Evolutionary conservation across 495 filamentous ascomycete genomes (phyloP).

Genomic region (Xylaria nigripes): DNA sequence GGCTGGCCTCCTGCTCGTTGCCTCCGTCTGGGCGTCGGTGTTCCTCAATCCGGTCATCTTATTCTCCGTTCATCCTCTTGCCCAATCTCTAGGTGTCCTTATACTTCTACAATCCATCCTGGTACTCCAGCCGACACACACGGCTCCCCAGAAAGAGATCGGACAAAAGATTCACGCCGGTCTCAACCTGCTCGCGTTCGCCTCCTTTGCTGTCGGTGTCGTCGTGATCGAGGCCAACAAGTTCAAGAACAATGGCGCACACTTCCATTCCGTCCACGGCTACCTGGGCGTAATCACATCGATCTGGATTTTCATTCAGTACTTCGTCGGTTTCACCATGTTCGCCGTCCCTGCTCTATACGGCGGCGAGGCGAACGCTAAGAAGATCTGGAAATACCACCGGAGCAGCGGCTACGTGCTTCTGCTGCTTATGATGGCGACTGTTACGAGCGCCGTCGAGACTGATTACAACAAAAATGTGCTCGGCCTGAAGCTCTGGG

Average conservation of each 20-base stretch:
- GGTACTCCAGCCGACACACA: slow-evolving; percentile 80
- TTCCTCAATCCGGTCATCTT: slow-evolving; percentile 57
- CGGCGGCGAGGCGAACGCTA: slow-evolving; percentile 71
- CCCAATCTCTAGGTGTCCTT: slow-evolving; percentile 67
- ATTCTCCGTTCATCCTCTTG: slow-evolving; percentile 81
- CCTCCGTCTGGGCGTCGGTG: slow-evolving; percentile 65
- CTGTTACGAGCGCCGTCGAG: slow-evolving; percentile 65
- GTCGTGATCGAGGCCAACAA: slow-evolving; percentile 82
- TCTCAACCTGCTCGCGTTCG: slow-evolving; percentile 56
- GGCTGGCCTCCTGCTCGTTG: slow-evolving; percentile 50
- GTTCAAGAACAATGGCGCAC: slow-evolving; percentile 45
- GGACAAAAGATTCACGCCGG: slow-evolving; percentile 63
- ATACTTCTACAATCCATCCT: slow-evolving; percentile 71
- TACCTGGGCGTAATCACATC: slow-evolving; percentile 75
- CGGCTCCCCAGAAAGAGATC: slow-evolving; percentile 57
- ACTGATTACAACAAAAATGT: slow-evolving; percentile 57
- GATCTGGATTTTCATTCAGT: slow-evolving; percentile 60
- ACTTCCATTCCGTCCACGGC: slow-evolving; percentile 72
- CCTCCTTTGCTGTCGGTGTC: slow-evolving; percentile 56
- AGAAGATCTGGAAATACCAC: slow-evolving; percentile 83
- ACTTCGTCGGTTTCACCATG: slow-evolving; percentile 68
- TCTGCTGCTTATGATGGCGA: slow-evolving; percentile 59
- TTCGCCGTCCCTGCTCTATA: slow-evolving; percentile 64
- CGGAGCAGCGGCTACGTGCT: slow-evolving; percentile 69
- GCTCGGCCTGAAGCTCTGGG: slow-evolving; percentile 65